These are phyloP conservation scores for Plectosphaerella cucumerina DNA, from an alignment of 2,329 filamentous ascomycete species.

Conservation along the genomic window DNA sequence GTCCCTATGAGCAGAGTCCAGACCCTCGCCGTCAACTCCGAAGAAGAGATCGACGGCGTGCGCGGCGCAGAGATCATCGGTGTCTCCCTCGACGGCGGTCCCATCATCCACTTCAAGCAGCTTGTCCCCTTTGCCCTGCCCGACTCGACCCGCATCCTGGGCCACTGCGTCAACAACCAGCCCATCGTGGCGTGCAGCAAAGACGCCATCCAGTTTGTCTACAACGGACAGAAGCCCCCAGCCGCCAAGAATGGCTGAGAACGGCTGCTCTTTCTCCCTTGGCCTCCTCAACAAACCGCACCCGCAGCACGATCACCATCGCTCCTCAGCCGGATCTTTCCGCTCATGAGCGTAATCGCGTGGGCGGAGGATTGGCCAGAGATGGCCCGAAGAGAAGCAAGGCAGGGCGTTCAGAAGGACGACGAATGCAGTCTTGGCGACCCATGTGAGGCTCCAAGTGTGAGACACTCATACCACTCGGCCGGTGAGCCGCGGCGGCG, in stretches of 20 bases:
- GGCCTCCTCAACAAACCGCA: too few species aligned
- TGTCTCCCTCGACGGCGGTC: constrained; percentile 39
- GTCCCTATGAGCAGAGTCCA: constrained; percentile 39
- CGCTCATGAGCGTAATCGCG: too few species aligned
- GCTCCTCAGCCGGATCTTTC: too few species aligned
- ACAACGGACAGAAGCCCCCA: constrained; percentile 3
- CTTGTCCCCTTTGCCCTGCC: constrained; percentile 24
- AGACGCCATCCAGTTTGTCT: constrained; percentile 27
- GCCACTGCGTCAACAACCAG: constrained; percentile 25
- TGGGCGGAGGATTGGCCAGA: background rate
- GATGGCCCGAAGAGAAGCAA: background rate
- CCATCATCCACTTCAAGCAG: constrained; percentile 40
- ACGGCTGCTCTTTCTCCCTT: background rate
- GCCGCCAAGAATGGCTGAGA: background rate
- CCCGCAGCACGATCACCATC: too few species aligned
- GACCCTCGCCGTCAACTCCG: constrained; percentile 24
- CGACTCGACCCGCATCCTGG: constrained; percentile 29
- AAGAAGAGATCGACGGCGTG: constrained; percentile 22
- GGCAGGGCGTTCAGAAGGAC: background rate
- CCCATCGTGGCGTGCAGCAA: constrained; percentile 35
- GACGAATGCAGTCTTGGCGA: constrained; percentile 4
- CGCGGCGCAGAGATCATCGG: constrained; percentile 33
- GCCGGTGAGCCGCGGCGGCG: background rate
- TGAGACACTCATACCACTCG: background rate
- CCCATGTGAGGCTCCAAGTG: background rate